Evolutionary conservation across 176 grass and related monocot genomes (phyloP).

Genomic region (Oryza rufipogon): DNA sequence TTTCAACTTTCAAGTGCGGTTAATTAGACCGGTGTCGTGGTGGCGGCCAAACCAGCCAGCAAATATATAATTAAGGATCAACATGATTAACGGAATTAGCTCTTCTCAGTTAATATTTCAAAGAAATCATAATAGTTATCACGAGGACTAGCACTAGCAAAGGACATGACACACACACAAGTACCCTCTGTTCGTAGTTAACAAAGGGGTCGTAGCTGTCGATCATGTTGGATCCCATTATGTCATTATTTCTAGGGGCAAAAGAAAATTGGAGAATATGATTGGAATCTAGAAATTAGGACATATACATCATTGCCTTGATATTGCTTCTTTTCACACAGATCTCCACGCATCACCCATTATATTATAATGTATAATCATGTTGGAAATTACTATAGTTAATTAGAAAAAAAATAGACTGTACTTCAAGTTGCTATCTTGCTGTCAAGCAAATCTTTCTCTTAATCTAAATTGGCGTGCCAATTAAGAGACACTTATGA

Average conservation of each 20-base stretch:
- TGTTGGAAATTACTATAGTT: not conserved
- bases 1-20: too few species aligned
- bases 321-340: not conserved
- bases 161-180: not conserved
- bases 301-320: not conserved
- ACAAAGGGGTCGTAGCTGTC: not conserved
- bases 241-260: not conserved
- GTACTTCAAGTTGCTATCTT: not conserved
- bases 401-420: not conserved
- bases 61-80: not conserved
- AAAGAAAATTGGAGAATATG: conserved; percentile 5
- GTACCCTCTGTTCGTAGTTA: not conserved
- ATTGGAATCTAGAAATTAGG: conserved; percentile 14
- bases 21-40: too few species aligned
- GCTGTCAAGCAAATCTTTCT: not conserved
- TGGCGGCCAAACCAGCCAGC: too few species aligned
- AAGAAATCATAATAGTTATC: not conserved
- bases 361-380: not conserved
- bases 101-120: not conserved
- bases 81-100: not conserved
- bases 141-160: not conserved
- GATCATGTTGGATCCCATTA: not conserved
- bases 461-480: not conserved
- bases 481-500: not conserved
- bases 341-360: not conserved